Conservation (phyloP, 257 asterid genomes). For the Scutellaria baicalensis region DNA sequence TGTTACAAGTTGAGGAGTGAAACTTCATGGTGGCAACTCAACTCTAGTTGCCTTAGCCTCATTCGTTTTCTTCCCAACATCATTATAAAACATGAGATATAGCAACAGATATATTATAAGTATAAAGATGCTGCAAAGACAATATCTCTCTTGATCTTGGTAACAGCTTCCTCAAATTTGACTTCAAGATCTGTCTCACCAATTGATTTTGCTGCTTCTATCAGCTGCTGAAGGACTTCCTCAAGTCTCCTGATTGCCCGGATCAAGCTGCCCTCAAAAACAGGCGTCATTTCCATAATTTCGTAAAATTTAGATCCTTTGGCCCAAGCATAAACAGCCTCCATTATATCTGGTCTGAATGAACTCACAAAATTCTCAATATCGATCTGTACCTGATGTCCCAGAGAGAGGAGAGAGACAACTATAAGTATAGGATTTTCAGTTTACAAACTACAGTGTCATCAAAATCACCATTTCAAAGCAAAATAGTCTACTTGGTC, state of each 20-base stretch:
- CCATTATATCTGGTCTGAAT: constrained; percentile 95
- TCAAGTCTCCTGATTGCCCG: constrained; percentile 96
- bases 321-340: constrained; percentile 92
- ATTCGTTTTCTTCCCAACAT: neutral
- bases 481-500: neutral
- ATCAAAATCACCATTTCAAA: neutral
- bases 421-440: neutral
- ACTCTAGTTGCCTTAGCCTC: neutral
- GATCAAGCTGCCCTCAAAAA: constrained; percentile 97
- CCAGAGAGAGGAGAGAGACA: neutral
- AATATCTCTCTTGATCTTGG: constrained; percentile 92
- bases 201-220: constrained; percentile 79
- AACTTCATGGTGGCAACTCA: no score
- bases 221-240: constrained; percentile 95
- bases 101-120: constrained; percentile 25
- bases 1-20: no score
- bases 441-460: neutral
- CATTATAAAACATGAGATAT: neutral
- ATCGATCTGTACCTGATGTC: constrained; percentile 72
- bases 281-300: constrained; percentile 89
- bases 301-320: constrained; percentile 85
- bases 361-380: constrained; percentile 84
- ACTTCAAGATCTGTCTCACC: constrained; percentile 83
- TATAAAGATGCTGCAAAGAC: constrained; percentile 98
- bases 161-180: constrained; percentile 87